Evolutionary conservation across 2,329 filamentous ascomycete species (phyloP).

Genomic region (Pleurostoma richardsiae): DNA sequence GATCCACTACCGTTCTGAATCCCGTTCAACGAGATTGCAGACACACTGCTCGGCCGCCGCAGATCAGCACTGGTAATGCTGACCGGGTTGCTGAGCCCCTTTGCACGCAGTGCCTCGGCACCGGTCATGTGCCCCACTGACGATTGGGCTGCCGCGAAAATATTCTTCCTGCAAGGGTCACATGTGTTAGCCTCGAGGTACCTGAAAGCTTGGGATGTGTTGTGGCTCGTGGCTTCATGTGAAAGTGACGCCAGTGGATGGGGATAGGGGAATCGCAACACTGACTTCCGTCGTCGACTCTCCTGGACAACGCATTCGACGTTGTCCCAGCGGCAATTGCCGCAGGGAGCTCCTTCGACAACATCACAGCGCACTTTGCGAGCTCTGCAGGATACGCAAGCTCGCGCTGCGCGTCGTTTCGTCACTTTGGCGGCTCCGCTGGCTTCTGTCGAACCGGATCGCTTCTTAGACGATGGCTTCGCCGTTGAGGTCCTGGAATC

Average conservation of each 20-base stretch:
- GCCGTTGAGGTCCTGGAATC: conserved; percentile 7
- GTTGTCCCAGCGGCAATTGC: conserved; percentile 78
- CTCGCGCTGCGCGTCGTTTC: conserved; percentile 85
- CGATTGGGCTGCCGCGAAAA: conserved; percentile 28
- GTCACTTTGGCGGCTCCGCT: conserved; percentile 41
- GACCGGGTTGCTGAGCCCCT: conserved; percentile 24
- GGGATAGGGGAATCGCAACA: conserved; percentile 16
- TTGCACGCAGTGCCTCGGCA: conserved; percentile 42
- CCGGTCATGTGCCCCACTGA: conserved; percentile 18
- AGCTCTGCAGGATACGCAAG: conserved; percentile 81
- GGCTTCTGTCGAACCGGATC: conserved; percentile 22
- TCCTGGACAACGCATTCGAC: conserved; percentile 74
- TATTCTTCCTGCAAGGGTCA: conserved; percentile 34
- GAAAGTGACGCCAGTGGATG: conserved; percentile 12
- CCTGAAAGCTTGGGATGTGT: conserved; percentile 1
- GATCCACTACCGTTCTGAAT: conserved; percentile 5
- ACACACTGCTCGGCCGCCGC: conserved; percentile 27
- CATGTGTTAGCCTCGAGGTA: conserved; percentile 1
- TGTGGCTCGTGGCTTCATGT: conserved; percentile 4
- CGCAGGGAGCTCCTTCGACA: conserved; percentile 81
- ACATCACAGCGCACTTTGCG: conserved; percentile 94
- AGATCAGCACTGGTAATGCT: conserved; percentile 31
- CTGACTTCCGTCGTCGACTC: conserved; percentile 81
- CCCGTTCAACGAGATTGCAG: conserved; percentile 16
- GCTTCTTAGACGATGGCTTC: conserved; percentile 20